Base-by-base conservation (phyloP, 371 early-diverging fungal genomes). In the Blakeslea trispora region DNA sequence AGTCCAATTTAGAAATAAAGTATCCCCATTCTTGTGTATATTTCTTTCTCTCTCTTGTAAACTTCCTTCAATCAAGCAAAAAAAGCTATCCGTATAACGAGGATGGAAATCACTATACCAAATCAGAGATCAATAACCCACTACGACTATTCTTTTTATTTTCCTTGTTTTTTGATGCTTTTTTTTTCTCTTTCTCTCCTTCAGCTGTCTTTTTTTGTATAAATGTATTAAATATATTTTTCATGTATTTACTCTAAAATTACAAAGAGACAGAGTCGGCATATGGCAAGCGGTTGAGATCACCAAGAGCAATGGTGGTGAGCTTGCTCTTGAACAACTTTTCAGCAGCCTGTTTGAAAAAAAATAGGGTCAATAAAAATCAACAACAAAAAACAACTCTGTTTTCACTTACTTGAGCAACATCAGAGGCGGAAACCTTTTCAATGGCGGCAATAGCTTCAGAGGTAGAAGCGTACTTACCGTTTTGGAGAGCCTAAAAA, bases 301-400 rank as follows among this genome's bases (percentile, higher is more conserved):
- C 85, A 63, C 94, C 94, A 53, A 88, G 68, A 18, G 93, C 89
- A 48, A 91, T 93, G 48, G 87, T 84, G 46, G 89, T 87, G 17
- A 93, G 85, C 84, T 90, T 91, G 65, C 86, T 74, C 64, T 79
- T 71, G 68, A 91, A 76, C 50, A 88, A 71, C 54, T 79, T 74
- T 62, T 86, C 77, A 37, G 91, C 91, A 52, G 87, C 72, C 81
- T 85, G 62, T 21, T 35, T 13, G 14, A 31, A 5, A 4, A 45
- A 24, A 24, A 45, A 15, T 21, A 19, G 11, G 17, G 18, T 21
- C 14, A 17, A 43, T 17, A 43, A 42, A 42, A n/a, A 18, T 51
- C 24, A 18, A 14, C 32, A 28, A 11, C 49, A 15, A 9, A 24
- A 32, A 11, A 22, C 35, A 56, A 45, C 40, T n/a, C n/a, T n/a